Percentiles rank a stretch among this genome's conserved stretches.
These are phyloP conservation scores for Coleophoma cylindrospora DNA, from an alignment of 2,329 filamentous ascomycete genomes.

Conservation along the genomic window DNA sequence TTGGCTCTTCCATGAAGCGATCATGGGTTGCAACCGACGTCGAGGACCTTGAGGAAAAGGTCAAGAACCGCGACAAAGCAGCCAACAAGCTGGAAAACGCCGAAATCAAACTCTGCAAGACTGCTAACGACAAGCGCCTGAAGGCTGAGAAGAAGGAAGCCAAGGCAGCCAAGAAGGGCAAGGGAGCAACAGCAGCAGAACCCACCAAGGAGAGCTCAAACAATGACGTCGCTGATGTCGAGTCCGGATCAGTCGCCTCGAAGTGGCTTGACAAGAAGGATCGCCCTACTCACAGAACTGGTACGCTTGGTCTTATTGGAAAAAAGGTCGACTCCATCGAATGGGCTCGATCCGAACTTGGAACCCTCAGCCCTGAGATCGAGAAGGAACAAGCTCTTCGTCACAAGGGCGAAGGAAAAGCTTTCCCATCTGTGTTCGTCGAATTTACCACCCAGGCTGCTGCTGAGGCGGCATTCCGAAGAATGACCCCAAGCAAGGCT, in stretches of 20 bases:
- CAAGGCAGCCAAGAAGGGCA: slow-evolving; percentile 42
- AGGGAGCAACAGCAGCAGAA: slow-evolving; percentile 62
- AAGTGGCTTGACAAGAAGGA: slow-evolving; percentile 69
- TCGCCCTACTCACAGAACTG: slow-evolving; percentile 69
- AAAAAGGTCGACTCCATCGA: slow-evolving; percentile 94
- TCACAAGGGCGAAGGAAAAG: slow-evolving; percentile 55
- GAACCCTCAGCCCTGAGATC: slow-evolving; percentile 67
- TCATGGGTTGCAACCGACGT: slow-evolving; percentile 80
- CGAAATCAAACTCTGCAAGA: slow-evolving; percentile 78
- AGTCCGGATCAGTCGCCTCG: slow-evolving; percentile 64
- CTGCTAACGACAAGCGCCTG: slow-evolving; percentile 66
- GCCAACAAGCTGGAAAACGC: slow-evolving; percentile 81
- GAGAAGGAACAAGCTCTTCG: slow-evolving; percentile 63
- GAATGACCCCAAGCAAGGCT: slow-evolving; percentile 75
- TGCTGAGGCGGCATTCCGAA: slow-evolving; percentile 81
- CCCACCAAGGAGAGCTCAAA: slow-evolving; percentile 52
- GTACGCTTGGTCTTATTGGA: slow-evolving; percentile 66
- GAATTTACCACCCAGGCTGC: slow-evolving; percentile 79
- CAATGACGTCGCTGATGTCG: slow-evolving; percentile 49
- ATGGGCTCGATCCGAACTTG: slow-evolving; percentile 76
- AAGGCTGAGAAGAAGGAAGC: slow-evolving; percentile 51
- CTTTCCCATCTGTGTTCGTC: slow-evolving; percentile 68
- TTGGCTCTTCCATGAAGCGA: slow-evolving; percentile 73
- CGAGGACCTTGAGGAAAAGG: slow-evolving; percentile 70
- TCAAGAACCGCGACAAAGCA: slow-evolving; percentile 74